Percentiles rank a stretch among this genome's conserved stretches.
These are phyloP conservation scores for Cichorium intybus DNA, from an alignment of 140 eudicot genomes.

Conservation along the genomic window DNA sequence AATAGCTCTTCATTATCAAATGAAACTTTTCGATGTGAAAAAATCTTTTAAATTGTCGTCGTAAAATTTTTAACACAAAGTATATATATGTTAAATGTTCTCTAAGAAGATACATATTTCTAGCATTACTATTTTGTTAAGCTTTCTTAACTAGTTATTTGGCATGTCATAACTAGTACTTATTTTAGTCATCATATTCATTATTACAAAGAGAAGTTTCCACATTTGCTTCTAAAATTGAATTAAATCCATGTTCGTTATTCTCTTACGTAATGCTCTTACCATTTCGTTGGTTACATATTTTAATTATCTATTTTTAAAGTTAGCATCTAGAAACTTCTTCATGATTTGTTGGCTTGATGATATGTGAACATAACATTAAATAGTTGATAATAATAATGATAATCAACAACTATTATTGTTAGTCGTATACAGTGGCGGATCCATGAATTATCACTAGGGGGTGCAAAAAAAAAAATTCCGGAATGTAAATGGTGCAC, in stretches of 20 bases:
- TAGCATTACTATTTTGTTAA: neutral
- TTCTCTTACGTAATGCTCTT: neutral
- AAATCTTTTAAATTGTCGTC: neutral
- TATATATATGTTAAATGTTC: neutral
- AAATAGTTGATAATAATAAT: neutral
- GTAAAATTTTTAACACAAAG: neutral
- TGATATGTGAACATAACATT: neutral
- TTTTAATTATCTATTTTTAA: neutral
- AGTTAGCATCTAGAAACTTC: neutral
- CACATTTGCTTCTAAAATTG: neutral
- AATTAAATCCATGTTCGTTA: neutral
- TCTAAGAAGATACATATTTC: neutral
- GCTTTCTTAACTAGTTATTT: neutral
- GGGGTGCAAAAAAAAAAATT: too few species aligned
- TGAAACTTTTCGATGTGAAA: neutral
- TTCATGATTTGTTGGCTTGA: conserved; percentile 2
- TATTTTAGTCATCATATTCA: neutral
- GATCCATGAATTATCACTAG: too few species aligned
- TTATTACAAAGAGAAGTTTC: neutral
- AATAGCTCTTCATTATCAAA: neutral
- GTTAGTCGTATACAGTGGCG: too few species aligned
- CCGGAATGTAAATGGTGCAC: too few species aligned
- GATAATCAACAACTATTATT: too few species aligned
- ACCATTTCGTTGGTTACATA: neutral
- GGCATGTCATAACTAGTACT: neutral